Evolutionary conservation across 371 early-diverging fungal species (phyloP).

Genomic region (Apophysomyces sp.): DNA sequence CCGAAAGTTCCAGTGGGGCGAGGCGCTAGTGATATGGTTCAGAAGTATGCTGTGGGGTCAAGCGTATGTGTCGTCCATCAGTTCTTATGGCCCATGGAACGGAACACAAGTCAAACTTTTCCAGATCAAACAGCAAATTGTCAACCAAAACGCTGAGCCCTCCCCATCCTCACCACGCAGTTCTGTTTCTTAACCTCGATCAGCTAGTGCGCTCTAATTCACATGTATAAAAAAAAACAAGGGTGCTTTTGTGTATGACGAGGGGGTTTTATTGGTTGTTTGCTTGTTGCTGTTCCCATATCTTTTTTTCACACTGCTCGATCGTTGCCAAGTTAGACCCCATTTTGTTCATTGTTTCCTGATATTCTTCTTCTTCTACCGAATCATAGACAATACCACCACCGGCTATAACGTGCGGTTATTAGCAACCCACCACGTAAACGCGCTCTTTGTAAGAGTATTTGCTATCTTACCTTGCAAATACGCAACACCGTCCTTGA

Average conservation of each 20-base stretch:
- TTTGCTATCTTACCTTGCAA: conserved; percentile 66
- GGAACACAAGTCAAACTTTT: conserved; percentile 62
- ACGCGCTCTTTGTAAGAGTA: no score
- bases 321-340: conserved; percentile 87
- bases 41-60: conserved; percentile 68
- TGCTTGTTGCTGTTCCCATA: conserved; percentile 43
- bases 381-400: conserved; percentile 97
- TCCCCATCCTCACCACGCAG: background rate
- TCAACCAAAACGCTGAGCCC: background rate
- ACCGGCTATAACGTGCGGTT: conserved; percentile 49
- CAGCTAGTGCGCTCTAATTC: background rate
- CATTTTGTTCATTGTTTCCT: conserved; percentile 95
- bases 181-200: background rate
- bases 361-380: conserved; percentile 87
- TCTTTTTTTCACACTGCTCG: conserved; percentile 72
- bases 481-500: conserved; percentile 93
- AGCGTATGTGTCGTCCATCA: conserved; percentile 54
- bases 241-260: background rate
- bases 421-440: no score
- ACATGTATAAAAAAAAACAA: conserved; percentile 6
- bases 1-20: conserved; percentile 56
- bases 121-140: conserved; percentile 45
- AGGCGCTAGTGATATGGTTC: conserved; percentile 67
- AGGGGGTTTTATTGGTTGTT: background rate
- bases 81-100: conserved; percentile 62